A percentile compares a stretch with the other conserved stretches of the same genome.
phyloP scores from a whole-genome alignment of 78 protist species.

The Anaeramoeba flamelloides region DNA sequence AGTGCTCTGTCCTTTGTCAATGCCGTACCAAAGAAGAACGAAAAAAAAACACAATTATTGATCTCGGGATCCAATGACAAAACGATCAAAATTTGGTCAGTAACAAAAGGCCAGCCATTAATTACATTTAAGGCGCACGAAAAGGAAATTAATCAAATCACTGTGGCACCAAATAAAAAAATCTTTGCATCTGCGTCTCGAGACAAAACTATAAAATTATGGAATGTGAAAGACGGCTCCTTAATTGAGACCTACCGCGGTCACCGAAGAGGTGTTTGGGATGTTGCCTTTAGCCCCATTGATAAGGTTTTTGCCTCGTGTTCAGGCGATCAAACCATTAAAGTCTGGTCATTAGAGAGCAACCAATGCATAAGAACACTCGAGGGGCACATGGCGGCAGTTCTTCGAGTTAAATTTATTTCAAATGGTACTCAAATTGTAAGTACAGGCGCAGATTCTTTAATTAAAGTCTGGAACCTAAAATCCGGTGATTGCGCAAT shows the following conservation, averaged over 20 bases:
- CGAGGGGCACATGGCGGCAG: constrained; percentile 54
- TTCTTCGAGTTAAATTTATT: constrained; percentile 8
- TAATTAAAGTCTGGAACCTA: constrained; percentile 64
- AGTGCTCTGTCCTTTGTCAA: neutral
- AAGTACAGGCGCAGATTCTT: constrained; percentile 53
- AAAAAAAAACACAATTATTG: neutral
- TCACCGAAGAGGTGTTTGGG: constrained; percentile 74
- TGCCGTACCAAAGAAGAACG: neutral
- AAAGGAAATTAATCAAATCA: constrained; percentile 67
- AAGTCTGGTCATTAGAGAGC: constrained; percentile 55
- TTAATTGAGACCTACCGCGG: constrained; percentile 37
- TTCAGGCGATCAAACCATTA: constrained; percentile 54
- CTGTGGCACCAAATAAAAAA: constrained; percentile 70
- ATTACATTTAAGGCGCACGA: constrained; percentile 53
- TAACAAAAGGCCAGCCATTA: neutral
- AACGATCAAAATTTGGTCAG: neutral
- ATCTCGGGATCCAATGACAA: neutral
- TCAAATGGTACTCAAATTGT: constrained; percentile 53
- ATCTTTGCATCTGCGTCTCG: constrained; percentile 70
- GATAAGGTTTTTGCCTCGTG: constrained; percentile 55
- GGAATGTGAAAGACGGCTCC: neutral
- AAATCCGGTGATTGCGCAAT: constrained; percentile 60
- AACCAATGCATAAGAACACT: constrained; percentile 53
- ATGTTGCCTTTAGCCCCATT: constrained; percentile 56
- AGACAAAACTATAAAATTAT: constrained; percentile 45